A percentile compares a stretch with the other conserved stretches of the same genome.
These are phyloP conservation scores for Diutina siamensis DNA, from an alignment of 1,139 yeast genomes.

Conservation along the genomic window DNA sequence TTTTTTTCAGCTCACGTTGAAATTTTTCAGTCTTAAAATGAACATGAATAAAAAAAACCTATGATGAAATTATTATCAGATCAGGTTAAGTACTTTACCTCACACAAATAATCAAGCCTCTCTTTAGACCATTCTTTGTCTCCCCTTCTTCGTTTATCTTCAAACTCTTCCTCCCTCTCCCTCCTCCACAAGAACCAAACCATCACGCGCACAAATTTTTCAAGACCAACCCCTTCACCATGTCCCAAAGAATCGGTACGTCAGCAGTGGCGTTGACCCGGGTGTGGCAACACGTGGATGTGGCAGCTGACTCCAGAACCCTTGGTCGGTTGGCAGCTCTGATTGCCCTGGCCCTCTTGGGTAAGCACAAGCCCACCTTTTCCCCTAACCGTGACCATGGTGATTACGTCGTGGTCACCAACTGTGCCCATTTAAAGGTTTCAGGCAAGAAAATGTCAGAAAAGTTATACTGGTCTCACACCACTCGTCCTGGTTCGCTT, in stretches of 20 bases:
- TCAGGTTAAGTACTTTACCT: no score
- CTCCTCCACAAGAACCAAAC: no score
- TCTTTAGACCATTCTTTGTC: no score
- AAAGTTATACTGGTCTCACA: conserved; percentile 86
- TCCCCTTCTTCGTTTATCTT: no score
- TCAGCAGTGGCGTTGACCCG: conserved; percentile 72
- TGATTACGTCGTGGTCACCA: conserved; percentile 93
- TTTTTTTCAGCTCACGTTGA: no score
- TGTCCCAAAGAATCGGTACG: conserved; percentile 50
- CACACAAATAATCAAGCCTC: no score
- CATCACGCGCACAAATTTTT: not conserved
- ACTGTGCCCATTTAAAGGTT: conserved; percentile 67
- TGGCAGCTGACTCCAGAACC: conserved; percentile 73
- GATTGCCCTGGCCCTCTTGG: conserved; percentile 80
- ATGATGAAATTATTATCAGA: no score
- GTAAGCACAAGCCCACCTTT: conserved; percentile 89
- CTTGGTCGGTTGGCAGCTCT: conserved; percentile 87
- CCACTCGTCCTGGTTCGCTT: conserved; percentile 82
- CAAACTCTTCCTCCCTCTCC: no score
- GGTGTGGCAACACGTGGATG: conserved; percentile 93
- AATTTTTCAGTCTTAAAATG: no score
- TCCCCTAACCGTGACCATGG: conserved; percentile 76
- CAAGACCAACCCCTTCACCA: conserved; percentile 11
- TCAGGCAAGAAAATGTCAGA: conserved; percentile 79
- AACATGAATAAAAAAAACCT: no score